phyloP scores from a whole-genome alignment of 2,329 filamentous ascomycete genomes.

The Ophiostoma sp. region DNA sequence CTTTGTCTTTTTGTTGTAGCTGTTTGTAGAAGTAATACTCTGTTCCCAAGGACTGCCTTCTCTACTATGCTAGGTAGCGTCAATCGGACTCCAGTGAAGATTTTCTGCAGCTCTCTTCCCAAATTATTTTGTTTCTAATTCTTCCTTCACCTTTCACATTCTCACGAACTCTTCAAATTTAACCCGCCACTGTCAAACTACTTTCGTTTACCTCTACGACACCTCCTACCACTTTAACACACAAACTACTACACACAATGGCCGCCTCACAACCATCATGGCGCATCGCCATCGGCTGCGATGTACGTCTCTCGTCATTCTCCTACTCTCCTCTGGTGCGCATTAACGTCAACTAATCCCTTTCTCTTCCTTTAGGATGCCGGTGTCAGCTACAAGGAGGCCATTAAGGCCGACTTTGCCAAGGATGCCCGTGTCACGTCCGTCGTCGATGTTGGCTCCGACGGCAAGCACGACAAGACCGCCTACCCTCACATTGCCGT shows the following conservation, averaged over 20 bases:
- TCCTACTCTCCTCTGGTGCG: neutral
- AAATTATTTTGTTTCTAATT: constrained; percentile 2
- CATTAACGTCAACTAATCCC: neutral
- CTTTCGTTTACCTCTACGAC: too few relatives aligned
- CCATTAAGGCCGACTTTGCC: constrained; percentile 71
- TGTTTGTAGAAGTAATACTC: neutral
- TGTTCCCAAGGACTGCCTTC: neutral
- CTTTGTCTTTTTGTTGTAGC: neutral
- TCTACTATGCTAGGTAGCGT: neutral
- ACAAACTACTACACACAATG: constrained; percentile 24
- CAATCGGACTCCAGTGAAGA: neutral
- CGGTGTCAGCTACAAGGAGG: constrained; percentile 75
- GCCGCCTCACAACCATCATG: constrained; percentile 45
- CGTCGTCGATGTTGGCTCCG: constrained; percentile 74
- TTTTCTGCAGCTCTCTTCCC: neutral
- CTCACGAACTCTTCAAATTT: neutral
- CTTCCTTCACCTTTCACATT: neutral
- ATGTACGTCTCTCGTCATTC: constrained; percentile 43
- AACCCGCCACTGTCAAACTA: neutral
- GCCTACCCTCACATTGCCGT: constrained; percentile 72
- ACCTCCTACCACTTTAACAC: neutral
- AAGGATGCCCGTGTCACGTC: constrained; percentile 65
- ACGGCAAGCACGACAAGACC: constrained; percentile 67
- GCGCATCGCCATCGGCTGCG: constrained; percentile 56
- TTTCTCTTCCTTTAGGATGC: constrained; percentile 42